Conservation (phyloP, 176 grass and related monocot genomes). For the barley (Hordeum vulgare) region DNA sequence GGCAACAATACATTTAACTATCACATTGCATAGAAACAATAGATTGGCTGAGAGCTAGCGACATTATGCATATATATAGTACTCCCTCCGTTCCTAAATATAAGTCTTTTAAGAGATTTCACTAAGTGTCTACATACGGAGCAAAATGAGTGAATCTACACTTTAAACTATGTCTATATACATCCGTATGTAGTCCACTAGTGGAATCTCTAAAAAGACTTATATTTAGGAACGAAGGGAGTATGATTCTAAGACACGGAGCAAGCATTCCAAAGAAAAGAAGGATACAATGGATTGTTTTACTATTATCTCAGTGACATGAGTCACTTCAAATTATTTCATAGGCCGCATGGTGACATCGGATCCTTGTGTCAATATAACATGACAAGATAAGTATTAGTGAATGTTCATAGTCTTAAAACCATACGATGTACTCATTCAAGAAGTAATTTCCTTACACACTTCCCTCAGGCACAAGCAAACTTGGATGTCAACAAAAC, state of each 20-base stretch:
- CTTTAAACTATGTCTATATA: no score
- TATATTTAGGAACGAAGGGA: no score
- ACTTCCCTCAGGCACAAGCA: neutral
- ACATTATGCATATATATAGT: neutral
- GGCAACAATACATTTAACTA: neutral
- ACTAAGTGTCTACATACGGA: no score
- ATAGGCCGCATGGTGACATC: neutral
- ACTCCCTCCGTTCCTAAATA: no score
- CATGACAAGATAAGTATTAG: neutral
- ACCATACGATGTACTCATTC: neutral
- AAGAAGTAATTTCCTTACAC: neutral
- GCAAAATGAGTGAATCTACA: no score
- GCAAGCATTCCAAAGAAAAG: neutral
- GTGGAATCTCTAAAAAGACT: no score
- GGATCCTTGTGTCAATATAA: neutral
- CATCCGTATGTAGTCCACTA: no score
- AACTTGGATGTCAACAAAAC: neutral
- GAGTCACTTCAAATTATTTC: neutral
- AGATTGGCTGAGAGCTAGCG: neutral
- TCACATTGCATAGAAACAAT: neutral
- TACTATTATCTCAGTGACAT: neutral
- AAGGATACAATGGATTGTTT: neutral
- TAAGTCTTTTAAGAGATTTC: no score
- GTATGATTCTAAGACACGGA: neutral
- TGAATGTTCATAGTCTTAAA: neutral